These are phyloP conservation scores for Claviceps africana DNA, from an alignment of 2,329 filamentous ascomycete genomes.

Conservation along the genomic window DNA sequence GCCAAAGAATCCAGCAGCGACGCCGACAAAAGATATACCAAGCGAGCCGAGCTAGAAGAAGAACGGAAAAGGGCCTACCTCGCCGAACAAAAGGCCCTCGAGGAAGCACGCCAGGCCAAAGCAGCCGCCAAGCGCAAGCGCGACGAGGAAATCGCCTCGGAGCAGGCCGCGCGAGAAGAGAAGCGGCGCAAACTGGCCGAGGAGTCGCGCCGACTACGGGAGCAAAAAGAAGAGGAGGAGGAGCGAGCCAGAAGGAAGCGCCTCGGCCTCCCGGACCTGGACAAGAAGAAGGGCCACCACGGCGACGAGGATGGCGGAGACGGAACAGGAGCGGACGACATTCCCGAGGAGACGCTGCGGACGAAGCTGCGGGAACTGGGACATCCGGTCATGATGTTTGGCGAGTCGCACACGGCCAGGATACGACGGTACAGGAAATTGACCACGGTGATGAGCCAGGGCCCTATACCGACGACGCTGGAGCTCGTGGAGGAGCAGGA, in stretches of 20 bases:
- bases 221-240: conserved; percentile 60
- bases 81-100: conserved; percentile 63
- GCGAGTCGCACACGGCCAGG: conserved; percentile 58
- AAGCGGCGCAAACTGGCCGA: conserved; percentile 72
- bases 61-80: conserved; percentile 67
- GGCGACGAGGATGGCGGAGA: conserved; percentile 24
- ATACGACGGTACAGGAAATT: conserved; percentile 59
- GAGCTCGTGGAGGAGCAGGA: conserved; percentile 68
- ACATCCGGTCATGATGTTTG: conserved; percentile 66
- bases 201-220: conserved; percentile 54
- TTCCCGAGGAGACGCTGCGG: conserved; percentile 57
- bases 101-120: conserved; percentile 55
- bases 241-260: conserved; percentile 61
- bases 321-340: conserved; percentile 40
- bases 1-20: conserved; percentile 40
- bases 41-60: conserved; percentile 74
- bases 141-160: conserved; percentile 70
- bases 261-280: conserved; percentile 65
- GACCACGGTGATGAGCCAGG: conserved; percentile 46
- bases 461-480: conserved; percentile 78
- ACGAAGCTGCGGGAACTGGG: conserved; percentile 54
- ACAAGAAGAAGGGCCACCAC: conserved; percentile 26
- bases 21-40: conserved; percentile 59
- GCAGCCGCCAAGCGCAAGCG: conserved; percentile 69
- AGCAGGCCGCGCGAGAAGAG: conserved; percentile 58